Percentiles rank a stretch among this genome's conserved stretches.
These are phyloP conservation scores for Phytopythium vexans DNA, from an alignment of 352 stramenopile genomes.

Conservation along the genomic window DNA sequence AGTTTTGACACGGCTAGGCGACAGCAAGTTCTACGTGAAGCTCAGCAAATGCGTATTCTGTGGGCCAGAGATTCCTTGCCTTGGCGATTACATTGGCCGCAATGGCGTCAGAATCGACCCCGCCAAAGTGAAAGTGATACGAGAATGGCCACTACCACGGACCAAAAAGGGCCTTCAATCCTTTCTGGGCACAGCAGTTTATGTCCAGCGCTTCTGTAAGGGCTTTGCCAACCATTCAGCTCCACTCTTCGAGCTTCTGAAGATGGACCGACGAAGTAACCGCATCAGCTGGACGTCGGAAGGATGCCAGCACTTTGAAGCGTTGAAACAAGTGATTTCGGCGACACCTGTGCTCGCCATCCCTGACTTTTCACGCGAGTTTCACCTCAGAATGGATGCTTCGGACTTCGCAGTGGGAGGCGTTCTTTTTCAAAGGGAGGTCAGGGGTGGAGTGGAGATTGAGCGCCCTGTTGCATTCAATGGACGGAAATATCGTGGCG, in stretches of 20 bases:
- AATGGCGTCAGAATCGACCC: slow-evolving; percentile 12
- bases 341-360: slow-evolving; percentile 4
- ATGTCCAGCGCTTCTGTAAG: slow-evolving; percentile 11
- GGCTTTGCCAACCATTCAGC: slow-evolving; percentile 6
- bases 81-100: slow-evolving; percentile 19
- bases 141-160: slow-evolving; percentile 10
- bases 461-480: slow-evolving; percentile 9
- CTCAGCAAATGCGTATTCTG: slow-evolving; percentile 18
- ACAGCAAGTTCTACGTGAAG: slow-evolving; percentile 19
- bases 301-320: slow-evolving; percentile 3
- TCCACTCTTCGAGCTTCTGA: slow-evolving; percentile 10
- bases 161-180: slow-evolving; percentile 10
- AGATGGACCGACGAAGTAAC: slow-evolving; percentile 1
- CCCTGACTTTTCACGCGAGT: slow-evolving; percentile 6
- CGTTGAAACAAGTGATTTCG: slow-evolving; percentile 2
- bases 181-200: slow-evolving; percentile 6
- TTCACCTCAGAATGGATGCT: slow-evolving; percentile 7
- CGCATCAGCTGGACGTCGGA: not conserved
- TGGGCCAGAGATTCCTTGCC: slow-evolving; percentile 15
- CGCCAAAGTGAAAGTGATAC: slow-evolving; percentile 10
- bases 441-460: not conserved
- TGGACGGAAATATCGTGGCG: slow-evolving; percentile 8
- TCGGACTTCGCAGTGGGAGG: slow-evolving; percentile 7
- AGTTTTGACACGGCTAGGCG: slow-evolving; percentile 7
- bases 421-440: slow-evolving; percentile 6